Percentiles rank a stretch among this genome's conserved stretches.
Conservation (phyloP, 2,329 filamentous ascomycete species). For the Fusarium sp. region DNA sequence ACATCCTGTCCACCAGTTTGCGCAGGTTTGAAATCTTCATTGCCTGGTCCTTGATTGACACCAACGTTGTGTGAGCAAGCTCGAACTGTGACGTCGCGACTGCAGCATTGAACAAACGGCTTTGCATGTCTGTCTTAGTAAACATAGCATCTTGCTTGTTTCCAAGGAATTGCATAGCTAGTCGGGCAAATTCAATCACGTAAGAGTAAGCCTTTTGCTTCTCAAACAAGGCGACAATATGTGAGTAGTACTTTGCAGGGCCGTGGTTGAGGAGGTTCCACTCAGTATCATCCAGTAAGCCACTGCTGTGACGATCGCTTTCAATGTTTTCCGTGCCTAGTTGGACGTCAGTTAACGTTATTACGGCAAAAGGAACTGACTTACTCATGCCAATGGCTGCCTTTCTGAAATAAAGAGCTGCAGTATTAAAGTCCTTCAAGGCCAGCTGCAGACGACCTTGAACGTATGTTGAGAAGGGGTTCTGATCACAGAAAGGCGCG, state of each 20-base stretch:
- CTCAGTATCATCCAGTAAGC: constrained; percentile 81
- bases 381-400: constrained; percentile 85
- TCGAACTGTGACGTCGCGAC: constrained; percentile 83
- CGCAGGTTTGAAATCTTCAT: constrained; percentile 78
- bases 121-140: constrained; percentile 77
- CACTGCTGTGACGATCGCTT: constrained; percentile 66
- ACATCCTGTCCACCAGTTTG: constrained; percentile 76
- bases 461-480: constrained; percentile 79
- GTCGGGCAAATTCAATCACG: constrained; percentile 83
- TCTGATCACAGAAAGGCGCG: constrained; percentile 65
- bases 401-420: constrained; percentile 81
- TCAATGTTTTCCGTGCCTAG: constrained; percentile 60
- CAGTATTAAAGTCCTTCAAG: constrained; percentile 77
- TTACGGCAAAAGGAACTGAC: constrained; percentile 49
- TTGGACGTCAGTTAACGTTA: constrained; percentile 43
- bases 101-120: constrained; percentile 84
- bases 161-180: constrained; percentile 74
- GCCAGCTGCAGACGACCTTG: constrained; percentile 83
- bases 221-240: constrained; percentile 86
- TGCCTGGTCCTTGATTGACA: constrained; percentile 76
- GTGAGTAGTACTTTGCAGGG: constrained; percentile 84
- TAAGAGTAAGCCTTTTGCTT: constrained; percentile 79
- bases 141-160: constrained; percentile 49
- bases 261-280: constrained; percentile 77
- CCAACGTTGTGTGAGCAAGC: constrained; percentile 82